Base-by-base conservation (phyloP, 2,329 filamentous ascomycete genomes). In the Chrysosporium queenslandicum region DNA sequence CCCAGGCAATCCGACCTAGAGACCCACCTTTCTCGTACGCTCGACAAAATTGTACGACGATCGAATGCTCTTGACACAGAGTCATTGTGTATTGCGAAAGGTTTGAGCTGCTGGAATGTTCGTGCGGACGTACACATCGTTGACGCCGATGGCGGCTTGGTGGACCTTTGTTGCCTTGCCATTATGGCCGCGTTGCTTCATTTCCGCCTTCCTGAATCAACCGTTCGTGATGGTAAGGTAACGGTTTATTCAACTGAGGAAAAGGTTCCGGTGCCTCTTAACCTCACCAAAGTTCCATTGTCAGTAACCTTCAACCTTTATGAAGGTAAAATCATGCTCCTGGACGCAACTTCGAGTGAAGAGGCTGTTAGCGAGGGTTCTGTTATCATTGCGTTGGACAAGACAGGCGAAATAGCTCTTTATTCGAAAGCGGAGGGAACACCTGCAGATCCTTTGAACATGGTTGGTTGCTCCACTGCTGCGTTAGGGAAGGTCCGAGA, bases 1-100 rank as follows among this genome's bases (percentile, higher is more conserved):
- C n/a, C n/a, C n/a, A 80, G 88, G 50, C 85, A 86, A 45, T 90
- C 85, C 57, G 86, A 94, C 61, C 79, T 85, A 52, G 92, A 97
- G 71, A 77, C 90, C 2, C 79, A 95, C 39, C 81, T 97, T 25
- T 89, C 90, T 8, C 83, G 91, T 30, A 79, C 92, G 39, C 82
- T 98, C 18, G 92, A 98, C 68, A 95, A 95, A 72, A 91, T 92
- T 7, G 82, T 97, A 55, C 89, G 92, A 39, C 84, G 92, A 55
- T 95, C 90, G 1, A 86, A 86, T 60, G 91, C 92, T 5, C 80
- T 98, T 37, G 91, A 97, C 68, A 95, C 90, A 30, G 92, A 98
- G 71, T 95, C 90, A 3, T 78, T 98, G 41, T 98, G 92, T 68
- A 87, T 98, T 20, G 77, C 96, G 25, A 89, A 92, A 9, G 90